Percentiles rank a stretch among this genome's conserved stretches.
These are phyloP conservation scores for Thelonectria discophora DNA, from an alignment of 2,329 filamentous ascomycete species.

Conservation along the genomic window DNA sequence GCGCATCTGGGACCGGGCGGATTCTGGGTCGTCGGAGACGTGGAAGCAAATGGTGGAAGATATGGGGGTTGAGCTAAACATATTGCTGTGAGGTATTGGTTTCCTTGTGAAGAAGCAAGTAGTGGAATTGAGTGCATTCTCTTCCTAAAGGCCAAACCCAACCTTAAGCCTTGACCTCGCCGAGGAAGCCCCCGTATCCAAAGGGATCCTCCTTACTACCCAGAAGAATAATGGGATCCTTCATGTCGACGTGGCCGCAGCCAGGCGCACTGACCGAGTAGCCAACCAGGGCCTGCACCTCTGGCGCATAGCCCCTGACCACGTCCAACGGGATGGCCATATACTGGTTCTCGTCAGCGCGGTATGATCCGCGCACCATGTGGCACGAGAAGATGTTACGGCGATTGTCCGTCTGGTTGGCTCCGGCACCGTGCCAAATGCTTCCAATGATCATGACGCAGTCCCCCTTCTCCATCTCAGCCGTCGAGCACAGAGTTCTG, in stretches of 20 bases:
- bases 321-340: constrained; percentile 1
- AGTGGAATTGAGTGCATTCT: too few relatives aligned
- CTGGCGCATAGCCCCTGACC: constrained; percentile 5
- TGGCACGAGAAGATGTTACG: constrained; percentile 17
- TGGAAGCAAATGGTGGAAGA: background rate
- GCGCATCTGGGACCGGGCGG: too few relatives aligned
- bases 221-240: constrained; percentile 15
- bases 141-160: too few relatives aligned
- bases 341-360: constrained; percentile 15
- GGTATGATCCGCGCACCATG: constrained; percentile 4
- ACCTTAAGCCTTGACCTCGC: background rate
- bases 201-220: constrained; percentile 16
- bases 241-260: constrained; percentile 10
- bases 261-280: constrained; percentile 14
- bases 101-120: too few relatives aligned
- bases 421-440: constrained; percentile 17
- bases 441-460: constrained; percentile 14
- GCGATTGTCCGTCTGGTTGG: constrained; percentile 6
- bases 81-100: too few relatives aligned
- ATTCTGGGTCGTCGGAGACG: too few relatives aligned
- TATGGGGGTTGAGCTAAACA: too few relatives aligned
- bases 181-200: constrained; percentile 2
- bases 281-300: constrained; percentile 15
- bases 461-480: constrained; percentile 9
- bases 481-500: constrained; percentile 5